These are phyloP conservation scores for Claviceps quebecensis DNA, from an alignment of 2,329 filamentous ascomycete species.

Conservation along the genomic window DNA sequence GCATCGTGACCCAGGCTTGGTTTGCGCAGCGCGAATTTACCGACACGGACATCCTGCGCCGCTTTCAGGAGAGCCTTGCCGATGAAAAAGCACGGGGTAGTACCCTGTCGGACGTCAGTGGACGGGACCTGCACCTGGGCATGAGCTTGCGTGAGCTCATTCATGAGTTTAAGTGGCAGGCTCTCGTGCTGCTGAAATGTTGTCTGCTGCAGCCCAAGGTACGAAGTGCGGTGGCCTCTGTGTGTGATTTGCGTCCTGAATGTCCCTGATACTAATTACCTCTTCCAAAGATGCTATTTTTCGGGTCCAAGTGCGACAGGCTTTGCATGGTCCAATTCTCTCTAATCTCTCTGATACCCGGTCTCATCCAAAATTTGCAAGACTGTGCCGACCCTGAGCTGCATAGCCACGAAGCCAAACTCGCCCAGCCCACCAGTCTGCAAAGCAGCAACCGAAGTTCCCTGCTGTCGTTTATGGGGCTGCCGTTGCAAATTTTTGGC, in stretches of 20 bases:
- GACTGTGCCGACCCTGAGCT: slow-evolving; percentile 93
- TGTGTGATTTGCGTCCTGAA: background rate
- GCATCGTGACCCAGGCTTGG: slow-evolving; percentile 88
- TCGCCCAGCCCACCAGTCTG: slow-evolving; percentile 67
- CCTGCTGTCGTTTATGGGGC: slow-evolving; percentile 81
- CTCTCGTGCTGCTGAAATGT: slow-evolving; percentile 84
- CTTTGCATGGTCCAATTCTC: slow-evolving; percentile 99
- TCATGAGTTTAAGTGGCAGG: slow-evolving; percentile 89
- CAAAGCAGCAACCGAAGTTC: slow-evolving; percentile 86
- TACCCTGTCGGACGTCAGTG: slow-evolving; percentile 48
- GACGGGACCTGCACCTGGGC: slow-evolving; percentile 78
- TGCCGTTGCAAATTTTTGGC: slow-evolving; percentile 89
- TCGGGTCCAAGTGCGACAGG: slow-evolving; percentile 87
- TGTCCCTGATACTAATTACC: slow-evolving; percentile 1
- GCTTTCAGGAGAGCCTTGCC: slow-evolving; percentile 80
- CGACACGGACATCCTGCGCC: slow-evolving; percentile 75
- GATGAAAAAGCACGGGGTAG: slow-evolving; percentile 45
- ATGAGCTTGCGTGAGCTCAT: slow-evolving; percentile 81
- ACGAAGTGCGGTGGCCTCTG: slow-evolving; percentile 2
- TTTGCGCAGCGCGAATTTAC: slow-evolving; percentile 90
- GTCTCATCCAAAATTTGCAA: slow-evolving; percentile 78
- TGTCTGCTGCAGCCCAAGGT: slow-evolving; percentile 91
- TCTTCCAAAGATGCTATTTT: slow-evolving; percentile 75
- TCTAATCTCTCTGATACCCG: slow-evolving; percentile 85
- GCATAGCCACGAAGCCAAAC: slow-evolving; percentile 63